Base-by-base conservation (phyloP, 495 filamentous ascomycete genomes). In the Usnea hakonensis region DNA sequence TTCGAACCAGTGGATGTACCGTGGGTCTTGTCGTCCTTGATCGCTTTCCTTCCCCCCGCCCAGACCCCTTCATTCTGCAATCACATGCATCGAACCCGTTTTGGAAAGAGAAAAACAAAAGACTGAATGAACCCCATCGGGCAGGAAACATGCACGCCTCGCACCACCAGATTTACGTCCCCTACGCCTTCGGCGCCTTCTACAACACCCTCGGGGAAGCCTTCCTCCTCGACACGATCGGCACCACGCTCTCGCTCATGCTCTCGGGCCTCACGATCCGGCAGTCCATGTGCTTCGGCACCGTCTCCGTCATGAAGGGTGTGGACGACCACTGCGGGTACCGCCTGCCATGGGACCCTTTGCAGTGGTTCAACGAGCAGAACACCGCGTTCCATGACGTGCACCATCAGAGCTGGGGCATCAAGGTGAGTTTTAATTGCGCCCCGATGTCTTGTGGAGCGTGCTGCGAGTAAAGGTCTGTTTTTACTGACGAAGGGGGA, bases 241-340 rank as follows among this genome's bases (percentile, higher is more conserved):
- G 94, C 53, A 86, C 92, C 4, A 86, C 87, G 16, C 70, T 97
- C 40, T 90, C 83, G 14, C 96, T 92, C 76, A 83, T 94, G 66
- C 68, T 87, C 21, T 78, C 89, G 0, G 79, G 88, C 41, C 85
- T 98, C 84, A 88, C 82, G 37, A 81, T 82, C 53, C 84, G 92
- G 40, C 87, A 94, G 71, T 84, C 83, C 63, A 90, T 96, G 78
- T 82, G 81, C 69, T 96, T 96, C 77, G 95, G 94, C 74, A 87
- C 86, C 16, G 74, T 81, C 71, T 89, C 85, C 46, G 92, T 88
- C 54, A 85, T 96, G 79, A 98, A 98, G 78, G 96, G 91, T 0
- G 91, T 98, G 30, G 92, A 96, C 71, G 94, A 98, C 71, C 94
- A 98, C 74, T 96, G 91, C 74, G 94, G 94, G 62, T 98, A 97